Conservation (phyloP, 345 rosid species). For the Linum usitatissimum region DNA sequence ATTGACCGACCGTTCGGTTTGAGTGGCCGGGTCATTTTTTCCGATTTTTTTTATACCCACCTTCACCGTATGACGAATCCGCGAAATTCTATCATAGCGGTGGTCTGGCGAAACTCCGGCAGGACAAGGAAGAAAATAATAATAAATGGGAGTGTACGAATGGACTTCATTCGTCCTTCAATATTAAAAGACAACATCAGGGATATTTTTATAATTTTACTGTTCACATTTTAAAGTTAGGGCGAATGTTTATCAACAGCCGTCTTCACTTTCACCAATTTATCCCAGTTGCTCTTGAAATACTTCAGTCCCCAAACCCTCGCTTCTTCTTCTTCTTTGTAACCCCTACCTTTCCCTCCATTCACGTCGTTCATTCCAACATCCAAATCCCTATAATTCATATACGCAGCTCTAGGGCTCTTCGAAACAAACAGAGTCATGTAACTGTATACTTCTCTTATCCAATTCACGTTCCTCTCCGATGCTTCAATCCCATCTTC, state of each 20-base stretch:
- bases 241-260: conserved; percentile 12
- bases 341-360: not conserved
- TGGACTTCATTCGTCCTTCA: no score
- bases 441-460: not conserved
- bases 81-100: no score
- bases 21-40: no score
- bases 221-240: no score
- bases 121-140: no score
- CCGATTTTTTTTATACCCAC: no score
- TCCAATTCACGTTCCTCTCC: not conserved
- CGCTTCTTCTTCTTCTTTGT: conserved; percentile 11
- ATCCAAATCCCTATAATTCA: conserved; percentile 11
- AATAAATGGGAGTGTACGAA: no score
- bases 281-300: conserved; percentile 15
- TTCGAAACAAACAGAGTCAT: conserved; percentile 13
- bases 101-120: no score
- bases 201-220: no score
- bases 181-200: no score
- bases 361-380: conserved; percentile 2
- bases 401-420: conserved; percentile 9
- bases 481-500: conserved; percentile 5
- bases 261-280: conserved; percentile 15
- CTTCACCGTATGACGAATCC: no score
- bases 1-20: no score
- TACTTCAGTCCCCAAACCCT: conserved; percentile 11